phyloP scores from a whole-genome alignment of 768 basidiomycete genomes.

The Boletus sp. region DNA sequence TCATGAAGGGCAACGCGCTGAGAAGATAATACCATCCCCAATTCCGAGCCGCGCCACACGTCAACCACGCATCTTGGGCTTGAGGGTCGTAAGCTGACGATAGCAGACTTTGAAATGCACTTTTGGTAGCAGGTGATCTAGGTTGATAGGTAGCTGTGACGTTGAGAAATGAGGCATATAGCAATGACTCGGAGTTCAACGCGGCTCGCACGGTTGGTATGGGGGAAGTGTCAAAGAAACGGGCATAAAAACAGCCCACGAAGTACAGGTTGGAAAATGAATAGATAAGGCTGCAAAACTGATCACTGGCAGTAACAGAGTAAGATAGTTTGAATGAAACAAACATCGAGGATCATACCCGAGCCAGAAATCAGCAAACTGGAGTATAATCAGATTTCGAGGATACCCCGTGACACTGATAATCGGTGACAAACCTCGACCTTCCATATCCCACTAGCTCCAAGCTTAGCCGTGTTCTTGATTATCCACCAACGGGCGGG shows the following conservation, averaged over 20 bases:
- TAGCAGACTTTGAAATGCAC: background rate
- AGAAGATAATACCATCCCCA: constrained; percentile 67
- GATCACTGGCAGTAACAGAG: constrained; percentile 50
- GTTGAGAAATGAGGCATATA: background rate
- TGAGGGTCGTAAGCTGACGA: constrained; percentile 15
- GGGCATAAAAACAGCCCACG: constrained; percentile 68
- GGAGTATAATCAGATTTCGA: background rate
- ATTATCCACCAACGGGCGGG: constrained; percentile 75
- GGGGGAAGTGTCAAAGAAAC: constrained; percentile 1
- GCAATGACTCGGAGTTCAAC: background rate
- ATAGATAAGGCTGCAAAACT: constrained; percentile 76
- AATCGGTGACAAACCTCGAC: constrained; percentile 61
- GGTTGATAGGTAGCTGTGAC: background rate
- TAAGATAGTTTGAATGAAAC: background rate
- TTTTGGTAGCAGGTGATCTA: background rate
- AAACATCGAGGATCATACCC: constrained; percentile 47
- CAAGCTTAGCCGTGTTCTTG: constrained; percentile 55
- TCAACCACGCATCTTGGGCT: constrained; percentile 47
- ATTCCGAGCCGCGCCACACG: constrained; percentile 37
- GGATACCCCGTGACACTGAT: background rate
- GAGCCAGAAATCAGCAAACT: constrained; percentile 90
- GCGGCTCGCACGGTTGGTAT: background rate
- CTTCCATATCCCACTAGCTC: constrained; percentile 65
- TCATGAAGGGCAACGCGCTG: constrained; percentile 61
- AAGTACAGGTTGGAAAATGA: constrained; percentile 70